Evolutionary conservation across 2,329 filamentous ascomycete species (phyloP).

Genomic region (Trichoderma endophyticum): DNA sequence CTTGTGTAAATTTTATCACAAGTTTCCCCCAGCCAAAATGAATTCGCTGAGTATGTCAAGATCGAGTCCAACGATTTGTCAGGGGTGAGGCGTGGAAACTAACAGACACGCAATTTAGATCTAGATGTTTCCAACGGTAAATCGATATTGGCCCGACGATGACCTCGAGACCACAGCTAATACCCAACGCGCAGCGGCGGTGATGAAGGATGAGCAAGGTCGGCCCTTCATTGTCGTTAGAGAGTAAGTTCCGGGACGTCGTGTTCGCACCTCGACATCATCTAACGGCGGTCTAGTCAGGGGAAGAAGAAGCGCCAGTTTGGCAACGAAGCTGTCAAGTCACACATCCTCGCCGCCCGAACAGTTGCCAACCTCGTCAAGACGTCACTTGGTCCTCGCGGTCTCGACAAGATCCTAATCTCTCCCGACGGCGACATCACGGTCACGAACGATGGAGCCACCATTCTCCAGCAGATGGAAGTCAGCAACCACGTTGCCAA

Average conservation of each 20-base stretch:
- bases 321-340: conserved; percentile 95
- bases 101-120: conserved; percentile 51
- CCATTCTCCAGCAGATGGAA: conserved; percentile 97
- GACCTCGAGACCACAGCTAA: conserved; percentile 21
- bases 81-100: conserved; percentile 31
- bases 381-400: conserved; percentile 90
- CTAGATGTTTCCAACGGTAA: conserved; percentile 82
- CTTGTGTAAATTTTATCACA: conserved; percentile 28
- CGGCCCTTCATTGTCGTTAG: conserved; percentile 96
- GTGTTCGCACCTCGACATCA: background rate
- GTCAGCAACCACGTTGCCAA: conserved; percentile 98
- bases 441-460: conserved; percentile 97
- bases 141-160: conserved; percentile 21
- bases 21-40: conserved; percentile 34
- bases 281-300: conserved; percentile 58
- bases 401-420: conserved; percentile 98
- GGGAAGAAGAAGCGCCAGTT: conserved; percentile 97
- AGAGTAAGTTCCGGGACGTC: conserved; percentile 63
- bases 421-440: conserved; percentile 98
- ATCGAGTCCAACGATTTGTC: conserved; percentile 22
- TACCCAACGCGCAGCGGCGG: conserved; percentile 46
- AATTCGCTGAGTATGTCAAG: conserved; percentile 37
- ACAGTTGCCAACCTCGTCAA: conserved; percentile 97
- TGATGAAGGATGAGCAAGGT: conserved; percentile 97
- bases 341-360: conserved; percentile 93